A percentile compares a stretch with the other conserved stretches of the same genome.
phyloP scores from a whole-genome alignment of 352 stramenopile species.

The Chrysophaeum taylorii region DNA sequence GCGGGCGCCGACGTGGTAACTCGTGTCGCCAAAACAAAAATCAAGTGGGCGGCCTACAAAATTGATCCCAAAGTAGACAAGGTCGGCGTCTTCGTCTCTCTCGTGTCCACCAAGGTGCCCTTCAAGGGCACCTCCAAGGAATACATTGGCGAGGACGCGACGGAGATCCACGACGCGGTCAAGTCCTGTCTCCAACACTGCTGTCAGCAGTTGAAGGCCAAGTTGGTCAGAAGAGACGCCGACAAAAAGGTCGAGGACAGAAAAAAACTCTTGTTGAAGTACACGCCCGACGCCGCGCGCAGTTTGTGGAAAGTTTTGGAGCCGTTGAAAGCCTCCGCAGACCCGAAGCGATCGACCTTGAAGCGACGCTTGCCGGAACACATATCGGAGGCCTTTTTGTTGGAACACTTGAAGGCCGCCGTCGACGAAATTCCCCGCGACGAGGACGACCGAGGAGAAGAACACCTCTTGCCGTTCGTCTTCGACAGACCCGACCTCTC shows the following conservation, averaged over 20 bases:
- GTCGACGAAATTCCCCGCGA: too few relatives aligned
- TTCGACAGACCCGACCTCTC: too few relatives aligned
- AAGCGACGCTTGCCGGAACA: too few relatives aligned
- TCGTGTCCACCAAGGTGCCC: conserved; percentile 70
- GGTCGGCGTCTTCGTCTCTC: conserved; percentile 70
- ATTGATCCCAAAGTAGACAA: conserved; percentile 67
- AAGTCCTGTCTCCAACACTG: conserved; percentile 59
- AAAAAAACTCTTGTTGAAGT: conserved; percentile 43
- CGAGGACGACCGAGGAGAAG: too few relatives aligned
- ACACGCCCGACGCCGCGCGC: conserved; percentile 48
- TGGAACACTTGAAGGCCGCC: too few relatives aligned
- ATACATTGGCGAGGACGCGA: conserved; percentile 74
- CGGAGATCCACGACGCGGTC: conserved; percentile 59
- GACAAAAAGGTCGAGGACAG: conserved; percentile 47
- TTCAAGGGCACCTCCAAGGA: conserved; percentile 81
- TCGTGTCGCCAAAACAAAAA: conserved; percentile 49
- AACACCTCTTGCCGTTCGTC: too few relatives aligned
- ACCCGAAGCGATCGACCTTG: too few relatives aligned
- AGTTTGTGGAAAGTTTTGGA: conserved; percentile 49
- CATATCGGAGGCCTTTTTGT: too few relatives aligned
- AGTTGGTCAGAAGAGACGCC: conserved; percentile 45
- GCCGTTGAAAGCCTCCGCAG: too few relatives aligned
- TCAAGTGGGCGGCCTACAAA: conserved; percentile 65
- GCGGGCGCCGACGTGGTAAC: conserved; percentile 60
- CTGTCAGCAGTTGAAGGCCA: conserved; percentile 45